Percentiles rank a stretch among this genome's conserved stretches.
Conservation (phyloP, 2,329 filamentous ascomycete genomes). For the Arthroderma sp. region DNA sequence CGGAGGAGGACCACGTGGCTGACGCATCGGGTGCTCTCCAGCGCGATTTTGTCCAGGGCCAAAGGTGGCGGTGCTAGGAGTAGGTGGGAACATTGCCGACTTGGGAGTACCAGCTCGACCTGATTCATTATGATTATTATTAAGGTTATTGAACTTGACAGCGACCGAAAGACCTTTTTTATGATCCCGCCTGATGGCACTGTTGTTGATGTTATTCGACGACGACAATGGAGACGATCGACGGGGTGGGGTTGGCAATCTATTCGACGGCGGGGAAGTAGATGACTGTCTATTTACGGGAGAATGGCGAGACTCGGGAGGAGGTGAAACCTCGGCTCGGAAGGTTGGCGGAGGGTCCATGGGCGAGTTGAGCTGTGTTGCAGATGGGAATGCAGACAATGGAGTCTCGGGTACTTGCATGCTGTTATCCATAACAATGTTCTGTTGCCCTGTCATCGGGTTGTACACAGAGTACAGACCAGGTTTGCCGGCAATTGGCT, state of each 20-base stretch:
- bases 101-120: slow-evolving; percentile 45
- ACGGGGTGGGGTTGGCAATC: slow-evolving; percentile 6
- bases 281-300: slow-evolving; percentile 44
- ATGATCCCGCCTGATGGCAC: slow-evolving; percentile 70
- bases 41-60: slow-evolving; percentile 85
- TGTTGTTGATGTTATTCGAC: not conserved
- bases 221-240: slow-evolving; percentile 2
- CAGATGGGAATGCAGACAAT: slow-evolving; percentile 13
- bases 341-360: slow-evolving; percentile 48
- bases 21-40: slow-evolving; percentile 85
- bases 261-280: slow-evolving; percentile 7
- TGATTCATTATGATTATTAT: slow-evolving; percentile 41
- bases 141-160: slow-evolving; percentile 27
- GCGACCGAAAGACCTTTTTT: slow-evolving; percentile 70
- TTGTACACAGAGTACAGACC: slow-evolving; percentile 77
- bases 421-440: slow-evolving; percentile 61
- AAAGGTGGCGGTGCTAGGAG: slow-evolving; percentile 62
- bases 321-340: slow-evolving; percentile 70
- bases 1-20: slow-evolving; percentile 81
- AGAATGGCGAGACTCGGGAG: slow-evolving; percentile 47
- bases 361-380: slow-evolving; percentile 33
- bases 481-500: slow-evolving; percentile 53
- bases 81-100: slow-evolving; percentile 65
- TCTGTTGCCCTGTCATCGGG: slow-evolving; percentile 70
- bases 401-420: slow-evolving; percentile 34